phyloP scores from a whole-genome alignment of 2,329 filamentous ascomycete genomes.

The Sarocladium strictum region DNA sequence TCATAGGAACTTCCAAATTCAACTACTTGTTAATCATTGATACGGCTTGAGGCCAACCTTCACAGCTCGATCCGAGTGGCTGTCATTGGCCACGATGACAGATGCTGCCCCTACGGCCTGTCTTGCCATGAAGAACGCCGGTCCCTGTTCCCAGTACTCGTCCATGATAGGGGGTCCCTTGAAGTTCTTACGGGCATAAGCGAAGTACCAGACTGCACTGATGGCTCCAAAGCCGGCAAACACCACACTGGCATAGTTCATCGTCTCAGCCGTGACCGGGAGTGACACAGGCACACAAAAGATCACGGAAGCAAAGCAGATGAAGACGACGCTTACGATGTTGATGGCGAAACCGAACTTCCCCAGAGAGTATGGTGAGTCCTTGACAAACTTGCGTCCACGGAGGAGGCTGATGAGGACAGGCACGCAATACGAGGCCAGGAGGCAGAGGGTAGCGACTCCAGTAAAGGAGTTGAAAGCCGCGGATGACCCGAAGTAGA shows the following conservation, averaged over 20 bases:
- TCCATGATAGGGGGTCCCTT: conserved; percentile 48
- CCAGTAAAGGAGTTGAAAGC: conserved; percentile 77
- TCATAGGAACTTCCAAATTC: too few species aligned
- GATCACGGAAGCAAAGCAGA: conserved; percentile 60
- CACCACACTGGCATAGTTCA: conserved; percentile 73
- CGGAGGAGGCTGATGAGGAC: conserved; percentile 66
- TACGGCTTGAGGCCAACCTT: not conserved
- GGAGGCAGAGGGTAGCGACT: conserved; percentile 72
- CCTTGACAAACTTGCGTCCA: conserved; percentile 55
- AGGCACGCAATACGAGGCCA: conserved; percentile 67
- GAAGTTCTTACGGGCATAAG: conserved; percentile 65
- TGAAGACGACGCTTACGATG: conserved; percentile 60
- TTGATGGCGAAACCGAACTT: conserved; percentile 65
- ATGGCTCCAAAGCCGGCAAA: conserved; percentile 59
- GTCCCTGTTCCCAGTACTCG: conserved; percentile 17
- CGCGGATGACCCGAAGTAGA: conserved; percentile 71
- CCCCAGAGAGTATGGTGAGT: conserved; percentile 63
- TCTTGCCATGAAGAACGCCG: not conserved
- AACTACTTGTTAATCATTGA: too few species aligned
- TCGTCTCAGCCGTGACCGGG: conserved; percentile 48
- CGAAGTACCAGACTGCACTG: conserved; percentile 59
- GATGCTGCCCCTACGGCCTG: not conserved
- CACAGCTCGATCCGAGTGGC: not conserved
- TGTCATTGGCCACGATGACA: not conserved
- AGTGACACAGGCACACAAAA: conserved; percentile 66